Base-by-base conservation (phyloP, 768 basidiomycete species). In the Pisolithus tinctorius region DNA sequence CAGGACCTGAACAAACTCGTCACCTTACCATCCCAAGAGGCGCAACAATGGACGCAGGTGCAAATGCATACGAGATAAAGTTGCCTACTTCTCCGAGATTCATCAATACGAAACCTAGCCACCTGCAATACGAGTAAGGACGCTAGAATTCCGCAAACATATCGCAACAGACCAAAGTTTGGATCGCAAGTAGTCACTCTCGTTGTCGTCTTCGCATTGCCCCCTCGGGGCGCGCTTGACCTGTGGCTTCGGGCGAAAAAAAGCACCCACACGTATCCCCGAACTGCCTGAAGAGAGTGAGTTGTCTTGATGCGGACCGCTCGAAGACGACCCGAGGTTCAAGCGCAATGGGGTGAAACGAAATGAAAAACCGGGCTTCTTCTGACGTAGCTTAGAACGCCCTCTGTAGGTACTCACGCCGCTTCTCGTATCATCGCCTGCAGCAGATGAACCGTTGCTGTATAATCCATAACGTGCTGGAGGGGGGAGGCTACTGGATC, bases 1-100 rank as follows among this genome's bases (percentile, higher is more conserved):
- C 31, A 6, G 2, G 25, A 17, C 11, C 26, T 7, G 26, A n/a
- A 6, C 29, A 6, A 47, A 14, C 16, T n/a, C 30, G 48, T 9
- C 20, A 40, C 69, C 83, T 70, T 59, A 95, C 93, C 42, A 91
- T 93, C n/a, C 95, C 95, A 10, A 98, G 74, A 27, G 95, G 95
- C 0, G 95, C 93, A 11, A 97, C 93, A 4, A 94, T 72, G n/a
- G 88, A 91, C 5, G 92, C 91, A 8, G 92, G 92, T 20, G 91
- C 91, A 68, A 79, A 94, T 0, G 84, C 92, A 55, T 94, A 94
- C 0, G 89, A 89, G 44, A 84, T 84, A 60, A 96, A 97, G 63
- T 97, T 97, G 6, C 93, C 82, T 20, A 79, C 71, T 71, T 99
- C 95, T 13, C 95, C 95, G 20, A 95, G 53, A 56, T 93, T 91